Evolutionary conservation across 495 filamentous ascomycete genomes (phyloP), one percentile per base, ranked within the genome.

Genomic region (Neurospora sp.): DNA sequence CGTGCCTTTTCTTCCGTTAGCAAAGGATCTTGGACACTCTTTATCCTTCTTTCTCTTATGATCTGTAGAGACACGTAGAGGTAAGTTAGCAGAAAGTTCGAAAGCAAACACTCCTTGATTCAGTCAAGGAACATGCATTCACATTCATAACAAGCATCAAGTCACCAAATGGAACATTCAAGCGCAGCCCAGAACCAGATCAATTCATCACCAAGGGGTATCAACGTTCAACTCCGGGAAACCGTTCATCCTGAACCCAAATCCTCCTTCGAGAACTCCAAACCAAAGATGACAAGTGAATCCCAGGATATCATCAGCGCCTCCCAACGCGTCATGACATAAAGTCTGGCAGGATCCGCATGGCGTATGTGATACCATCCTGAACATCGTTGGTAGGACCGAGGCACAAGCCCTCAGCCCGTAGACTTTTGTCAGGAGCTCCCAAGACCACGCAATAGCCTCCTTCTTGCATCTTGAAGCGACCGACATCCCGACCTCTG

Each of bases 401-500:
- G 35, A 35, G 35, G 35, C 35, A 35, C 35, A 35, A 35, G 35
- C 35, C 35, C 35, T 35, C 41, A 98, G 84, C n/a, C 92, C 90
- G 77, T 93, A 98, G 22, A 96, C 91, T 76, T 95, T 91, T 8
- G 94, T 98, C 48, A 99, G 85, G 38, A 99, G 89, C 75, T 96
- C 92, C 96, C 96, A 99, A 4, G 93, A 96, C 84, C 88, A 94
- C 40, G 85, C 82, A 73, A 98, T 93, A 3, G 94, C 93, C 78
- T 94, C 95, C 17, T 44, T n/a, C 40, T n/a, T 9, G 7, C 80
- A 94, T 89, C 83, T 99, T 98, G 89, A 98, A 99, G 82, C 45
- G 45, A 61, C 53, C 53, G 20, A 61, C 27, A 35, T 61, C 20
- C n/a, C 22, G 16, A 7, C 45, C 20, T 20, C 44, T 37, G 4